Evolutionary conservation across 148 eudicot species (phyloP).

Genomic region (Spergularia marina): DNA sequence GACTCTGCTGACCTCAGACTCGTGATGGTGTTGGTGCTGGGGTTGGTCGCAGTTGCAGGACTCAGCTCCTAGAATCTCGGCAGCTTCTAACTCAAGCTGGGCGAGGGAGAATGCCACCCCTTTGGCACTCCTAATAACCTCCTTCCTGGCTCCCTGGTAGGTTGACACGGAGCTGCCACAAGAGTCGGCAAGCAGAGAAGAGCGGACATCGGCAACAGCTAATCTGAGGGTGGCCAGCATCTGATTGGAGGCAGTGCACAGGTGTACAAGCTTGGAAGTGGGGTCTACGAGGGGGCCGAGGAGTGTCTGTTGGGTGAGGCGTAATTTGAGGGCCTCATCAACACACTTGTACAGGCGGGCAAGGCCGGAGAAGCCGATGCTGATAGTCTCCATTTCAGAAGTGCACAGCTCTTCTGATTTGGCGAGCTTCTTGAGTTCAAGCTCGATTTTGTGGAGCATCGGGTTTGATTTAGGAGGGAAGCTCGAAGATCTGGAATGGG

Average conservation of each 20-base stretch:
- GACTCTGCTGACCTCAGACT: constrained; percentile 25
- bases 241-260: constrained; percentile 13
- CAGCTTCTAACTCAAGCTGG: constrained; percentile 11
- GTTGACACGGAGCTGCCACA: neutral
- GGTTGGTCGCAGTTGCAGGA: no score
- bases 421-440: constrained; percentile 43
- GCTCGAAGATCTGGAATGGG: constrained; percentile 44
- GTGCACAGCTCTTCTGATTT: constrained; percentile 36
- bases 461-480: constrained; percentile 51
- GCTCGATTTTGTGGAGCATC: constrained; percentile 26
- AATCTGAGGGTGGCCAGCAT: constrained; percentile 1
- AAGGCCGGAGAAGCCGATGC: constrained; percentile 19
- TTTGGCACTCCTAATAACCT: constrained; percentile 5
- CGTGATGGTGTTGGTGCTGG: neutral
- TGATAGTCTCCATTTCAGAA: constrained; percentile 12
- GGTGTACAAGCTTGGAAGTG: constrained; percentile 15
- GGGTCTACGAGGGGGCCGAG: neutral
- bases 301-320: neutral
- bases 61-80: neutral
- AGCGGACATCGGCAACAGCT: constrained; percentile 1
- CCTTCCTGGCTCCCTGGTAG: constrained; percentile 13
- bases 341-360: constrained; percentile 22
- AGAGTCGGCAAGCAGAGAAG: neutral
- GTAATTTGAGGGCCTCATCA: constrained; percentile 9
- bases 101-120: neutral